phyloP scores from a whole-genome alignment of 306 rosid species.

The Boehmeria nivea region DNA sequence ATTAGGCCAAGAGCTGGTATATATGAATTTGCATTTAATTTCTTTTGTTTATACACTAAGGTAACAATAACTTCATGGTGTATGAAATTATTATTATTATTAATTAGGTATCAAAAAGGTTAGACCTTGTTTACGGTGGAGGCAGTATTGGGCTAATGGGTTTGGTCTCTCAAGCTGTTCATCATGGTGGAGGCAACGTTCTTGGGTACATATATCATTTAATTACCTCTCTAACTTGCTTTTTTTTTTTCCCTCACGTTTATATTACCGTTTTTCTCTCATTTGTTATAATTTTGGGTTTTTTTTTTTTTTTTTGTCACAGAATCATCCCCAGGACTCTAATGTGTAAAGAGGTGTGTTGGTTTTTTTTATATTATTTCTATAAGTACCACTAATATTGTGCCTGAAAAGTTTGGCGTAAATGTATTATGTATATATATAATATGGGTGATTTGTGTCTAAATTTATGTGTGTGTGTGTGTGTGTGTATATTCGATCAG shows the following conservation, averaged over 20 bases:
- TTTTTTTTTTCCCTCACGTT: conserved; percentile 6
- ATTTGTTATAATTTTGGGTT: no score
- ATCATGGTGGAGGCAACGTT: conserved; percentile 99
- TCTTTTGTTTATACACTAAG: background rate
- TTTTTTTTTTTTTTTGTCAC: no score
- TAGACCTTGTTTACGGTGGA: conserved; percentile 89
- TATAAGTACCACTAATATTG: no score
- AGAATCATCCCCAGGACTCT: conserved; percentile 85
- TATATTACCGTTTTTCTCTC: no score
- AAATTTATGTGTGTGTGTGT: no score
- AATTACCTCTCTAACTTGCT: conserved; percentile 29
- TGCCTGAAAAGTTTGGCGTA: no score
- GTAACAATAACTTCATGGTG: background rate
- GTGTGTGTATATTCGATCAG: no score
- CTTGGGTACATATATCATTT: conserved; percentile 95
- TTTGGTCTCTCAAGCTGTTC: conserved; percentile 99
- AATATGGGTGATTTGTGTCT: no score
- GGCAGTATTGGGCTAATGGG: conserved; percentile 99
- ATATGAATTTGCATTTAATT: background rate
- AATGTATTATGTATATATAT: background rate
- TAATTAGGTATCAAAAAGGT: conserved; percentile 37
- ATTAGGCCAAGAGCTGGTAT: conserved; percentile 49
- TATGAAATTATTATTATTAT: background rate
- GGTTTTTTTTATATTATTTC: no score
- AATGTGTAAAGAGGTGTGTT: conserved; percentile 97